Percentiles rank a stretch among this genome's conserved stretches.
Evolutionary conservation across 2,329 filamentous ascomycete genomes (phyloP).

Genomic region (Fusarium miscanthi): DNA sequence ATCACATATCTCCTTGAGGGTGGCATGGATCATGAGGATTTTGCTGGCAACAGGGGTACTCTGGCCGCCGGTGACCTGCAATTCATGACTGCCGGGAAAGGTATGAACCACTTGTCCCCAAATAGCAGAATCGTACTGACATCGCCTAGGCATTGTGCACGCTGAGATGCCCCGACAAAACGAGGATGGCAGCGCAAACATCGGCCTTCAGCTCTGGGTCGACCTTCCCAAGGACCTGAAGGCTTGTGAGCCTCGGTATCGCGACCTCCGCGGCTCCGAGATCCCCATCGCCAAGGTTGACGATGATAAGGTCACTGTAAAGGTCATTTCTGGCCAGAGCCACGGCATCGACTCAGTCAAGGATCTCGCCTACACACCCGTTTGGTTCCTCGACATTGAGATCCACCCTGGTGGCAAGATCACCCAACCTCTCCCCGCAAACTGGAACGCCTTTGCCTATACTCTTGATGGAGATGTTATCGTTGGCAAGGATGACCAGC

Average conservation of each 20-base stretch:
- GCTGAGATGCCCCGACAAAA: conserved; percentile 93
- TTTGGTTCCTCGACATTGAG: conserved; percentile 92
- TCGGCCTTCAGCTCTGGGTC: conserved; percentile 96
- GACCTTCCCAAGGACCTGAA: conserved; percentile 87
- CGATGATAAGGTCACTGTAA: conserved; percentile 79
- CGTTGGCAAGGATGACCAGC: conserved; percentile 66
- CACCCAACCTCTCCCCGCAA: conserved; percentile 77
- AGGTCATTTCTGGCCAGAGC: conserved; percentile 89
- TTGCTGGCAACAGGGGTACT: conserved; percentile 85
- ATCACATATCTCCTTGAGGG: conserved; percentile 92
- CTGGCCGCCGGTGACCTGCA: conserved; percentile 90
- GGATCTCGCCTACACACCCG: conserved; percentile 93
- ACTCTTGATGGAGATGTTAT: conserved; percentile 77
- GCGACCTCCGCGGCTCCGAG: conserved; percentile 82
- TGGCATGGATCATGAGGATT: conserved; percentile 91
- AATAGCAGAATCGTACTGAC: not conserved
- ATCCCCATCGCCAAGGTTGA: conserved; percentile 81
- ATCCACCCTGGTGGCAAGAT: conserved; percentile 83
- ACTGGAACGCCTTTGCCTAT: conserved; percentile 93
- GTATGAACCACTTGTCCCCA: not conserved
- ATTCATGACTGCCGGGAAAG: conserved; percentile 91
- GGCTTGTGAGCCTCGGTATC: conserved; percentile 89
- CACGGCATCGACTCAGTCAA: conserved; percentile 88
- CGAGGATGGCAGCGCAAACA: conserved; percentile 78
- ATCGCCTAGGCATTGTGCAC: conserved; percentile 80